phyloP scores from a whole-genome alignment of 495 filamentous ascomycete species.

The Daldinia vernicosa region DNA sequence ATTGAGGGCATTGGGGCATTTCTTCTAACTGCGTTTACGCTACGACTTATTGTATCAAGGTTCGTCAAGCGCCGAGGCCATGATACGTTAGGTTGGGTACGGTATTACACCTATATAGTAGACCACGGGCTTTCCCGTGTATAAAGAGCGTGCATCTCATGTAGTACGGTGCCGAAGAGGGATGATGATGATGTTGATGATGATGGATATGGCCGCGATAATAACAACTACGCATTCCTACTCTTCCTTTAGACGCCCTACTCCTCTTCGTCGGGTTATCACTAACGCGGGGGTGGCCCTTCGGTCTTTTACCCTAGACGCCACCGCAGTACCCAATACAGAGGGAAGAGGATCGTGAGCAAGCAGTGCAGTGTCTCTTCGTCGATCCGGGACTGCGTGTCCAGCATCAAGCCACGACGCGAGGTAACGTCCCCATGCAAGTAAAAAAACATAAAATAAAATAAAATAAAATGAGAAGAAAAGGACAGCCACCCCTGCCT shows the following conservation, averaged over 20 bases:
- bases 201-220: slow-evolving; percentile 25
- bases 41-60: slow-evolving; percentile 16
- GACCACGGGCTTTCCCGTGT: slow-evolving; percentile 23
- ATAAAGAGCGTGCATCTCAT: background rate
- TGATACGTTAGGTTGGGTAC: background rate
- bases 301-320: slow-evolving; percentile 36
- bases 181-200: too few species aligned
- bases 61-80: slow-evolving; percentile 7
- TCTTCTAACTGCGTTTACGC: slow-evolving; percentile 11
- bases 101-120: slow-evolving; percentile 10
- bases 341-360: slow-evolving; percentile 30
- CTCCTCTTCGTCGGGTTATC: slow-evolving; percentile 26
- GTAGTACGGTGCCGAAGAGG: slow-evolving; percentile 5
- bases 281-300: slow-evolving; percentile 32
- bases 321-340: slow-evolving; percentile 16
- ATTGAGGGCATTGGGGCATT: background rate
- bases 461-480: slow-evolving; percentile 13
- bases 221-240: slow-evolving; percentile 17
- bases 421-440: slow-evolving; percentile 41
- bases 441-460: slow-evolving; percentile 23
- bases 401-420: slow-evolving; percentile 38
- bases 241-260: background rate
- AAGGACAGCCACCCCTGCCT: slow-evolving; percentile 26
- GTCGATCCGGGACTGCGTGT: slow-evolving; percentile 42
- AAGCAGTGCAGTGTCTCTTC: slow-evolving; percentile 16